Percentiles rank a stretch among this genome's conserved stretches.
These are phyloP conservation scores for Boletus sensibilis DNA, from an alignment of 768 basidiomycete species.

Conservation along the genomic window DNA sequence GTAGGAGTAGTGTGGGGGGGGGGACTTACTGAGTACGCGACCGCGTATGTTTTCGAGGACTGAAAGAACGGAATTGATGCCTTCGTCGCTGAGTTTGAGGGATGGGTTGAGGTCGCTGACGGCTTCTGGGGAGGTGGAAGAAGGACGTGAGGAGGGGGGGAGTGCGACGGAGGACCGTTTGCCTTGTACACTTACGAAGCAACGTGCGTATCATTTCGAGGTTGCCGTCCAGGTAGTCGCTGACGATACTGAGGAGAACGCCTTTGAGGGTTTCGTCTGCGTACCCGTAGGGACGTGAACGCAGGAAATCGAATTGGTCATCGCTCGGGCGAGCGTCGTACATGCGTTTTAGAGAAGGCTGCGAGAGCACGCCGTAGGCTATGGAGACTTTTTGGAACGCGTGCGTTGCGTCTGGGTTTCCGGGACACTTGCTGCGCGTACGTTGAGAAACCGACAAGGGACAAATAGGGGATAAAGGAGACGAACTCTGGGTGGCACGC, in stretches of 20 bases:
- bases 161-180: background rate
- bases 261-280: conserved; percentile 80
- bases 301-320: conserved; percentile 48
- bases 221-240: conserved; percentile 84
- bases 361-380: conserved; percentile 78
- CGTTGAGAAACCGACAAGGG: background rate
- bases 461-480: background rate
- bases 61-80: conserved; percentile 71
- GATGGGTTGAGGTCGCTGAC: conserved; percentile 80
- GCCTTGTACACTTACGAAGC: conserved; percentile 50
- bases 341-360: conserved; percentile 60
- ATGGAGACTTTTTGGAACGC: conserved; percentile 88
- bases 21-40: conserved; percentile 60
- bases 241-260: conserved; percentile 72
- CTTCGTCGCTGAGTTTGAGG: conserved; percentile 73
- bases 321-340: conserved; percentile 62
- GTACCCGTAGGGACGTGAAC: conserved; percentile 48
- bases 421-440: conserved; percentile 70
- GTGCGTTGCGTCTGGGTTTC: conserved; percentile 68
- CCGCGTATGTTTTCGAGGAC: conserved; percentile 70
- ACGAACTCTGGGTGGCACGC: conserved; percentile 87
- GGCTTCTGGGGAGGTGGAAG: conserved; percentile 47
- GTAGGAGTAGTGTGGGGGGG: background rate
- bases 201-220: conserved; percentile 79
- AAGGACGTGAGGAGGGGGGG: background rate